Evolutionary conservation across 2,329 filamentous ascomycete species (phyloP).

Genomic region (Neurospora sp.): DNA sequence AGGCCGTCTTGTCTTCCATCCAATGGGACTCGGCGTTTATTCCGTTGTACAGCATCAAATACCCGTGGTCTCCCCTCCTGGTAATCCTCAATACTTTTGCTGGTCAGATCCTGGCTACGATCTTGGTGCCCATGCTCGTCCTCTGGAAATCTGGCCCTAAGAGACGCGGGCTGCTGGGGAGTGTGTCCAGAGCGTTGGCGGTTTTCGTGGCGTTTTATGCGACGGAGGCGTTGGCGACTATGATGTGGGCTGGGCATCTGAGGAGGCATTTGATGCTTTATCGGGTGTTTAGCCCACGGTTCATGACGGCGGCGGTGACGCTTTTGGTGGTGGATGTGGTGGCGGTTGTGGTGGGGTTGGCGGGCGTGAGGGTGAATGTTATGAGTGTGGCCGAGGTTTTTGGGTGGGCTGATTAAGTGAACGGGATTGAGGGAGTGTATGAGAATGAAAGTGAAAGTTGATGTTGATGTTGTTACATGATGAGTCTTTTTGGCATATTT

Average conservation of each 20-base stretch:
- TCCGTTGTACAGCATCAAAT: slow-evolving; percentile 68
- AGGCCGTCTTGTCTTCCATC: slow-evolving; percentile 76
- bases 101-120: slow-evolving; percentile 73
- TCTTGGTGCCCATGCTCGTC: slow-evolving; percentile 69
- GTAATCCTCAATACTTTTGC: slow-evolving; percentile 82
- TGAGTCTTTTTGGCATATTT: slow-evolving; percentile 1
- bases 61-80: slow-evolving; percentile 81
- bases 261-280: slow-evolving; percentile 94
- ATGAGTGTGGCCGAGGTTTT: slow-evolving; percentile 79
- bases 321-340: slow-evolving; percentile 71
- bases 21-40: slow-evolving; percentile 87
- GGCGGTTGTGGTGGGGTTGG: slow-evolving; percentile 58
- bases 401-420: slow-evolving; percentile 49
- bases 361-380: slow-evolving; percentile 66
- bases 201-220: slow-evolving; percentile 77
- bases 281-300: slow-evolving; percentile 83
- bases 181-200: slow-evolving; percentile 59
- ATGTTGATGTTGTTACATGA: neutral
- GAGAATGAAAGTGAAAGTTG: neutral
- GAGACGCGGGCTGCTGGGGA: slow-evolving; percentile 52
- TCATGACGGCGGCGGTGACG: slow-evolving; percentile 68
- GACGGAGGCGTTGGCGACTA: slow-evolving; percentile 74
- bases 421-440: neutral
- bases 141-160: slow-evolving; percentile 85
- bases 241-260: slow-evolving; percentile 81